phyloP scores from a whole-genome alignment of 441 rosid species.

The Gossypium davidsonii region DNA sequence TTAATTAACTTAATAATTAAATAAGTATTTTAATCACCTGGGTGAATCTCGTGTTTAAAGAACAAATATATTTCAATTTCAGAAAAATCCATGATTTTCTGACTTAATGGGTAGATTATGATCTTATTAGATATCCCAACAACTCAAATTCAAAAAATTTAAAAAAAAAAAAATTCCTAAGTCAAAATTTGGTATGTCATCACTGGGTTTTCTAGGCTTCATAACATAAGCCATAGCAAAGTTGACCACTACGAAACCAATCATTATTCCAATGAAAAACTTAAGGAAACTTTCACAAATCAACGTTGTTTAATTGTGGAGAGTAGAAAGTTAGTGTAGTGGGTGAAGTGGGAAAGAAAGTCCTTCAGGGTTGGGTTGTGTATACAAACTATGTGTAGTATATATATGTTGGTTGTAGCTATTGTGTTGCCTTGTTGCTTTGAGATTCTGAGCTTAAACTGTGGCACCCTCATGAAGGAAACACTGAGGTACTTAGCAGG shows the following conservation, averaged over 20 bases:
- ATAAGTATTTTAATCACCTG: neutral
- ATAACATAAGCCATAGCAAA: neutral
- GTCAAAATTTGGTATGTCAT: conserved; percentile 1
- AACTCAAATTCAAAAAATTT: neutral
- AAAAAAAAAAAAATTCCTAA: neutral
- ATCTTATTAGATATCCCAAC: conserved; percentile 20
- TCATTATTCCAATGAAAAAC: neutral
- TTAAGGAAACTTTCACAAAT: neutral
- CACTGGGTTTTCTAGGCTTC: neutral
- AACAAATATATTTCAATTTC: neutral
- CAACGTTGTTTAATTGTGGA: neutral
- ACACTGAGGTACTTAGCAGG: conserved; percentile 76
- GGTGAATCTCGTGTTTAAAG: no score
- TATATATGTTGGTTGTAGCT: conserved; percentile 12
- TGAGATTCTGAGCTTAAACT: conserved; percentile 16
- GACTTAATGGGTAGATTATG: neutral
- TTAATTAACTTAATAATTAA: neutral
- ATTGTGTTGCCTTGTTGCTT: conserved; percentile 22
- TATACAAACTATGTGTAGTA: neutral
- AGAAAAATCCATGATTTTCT: neutral
- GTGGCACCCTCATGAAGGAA: conserved; percentile 52
- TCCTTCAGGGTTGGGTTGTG: neutral
- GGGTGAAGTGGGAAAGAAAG: neutral
- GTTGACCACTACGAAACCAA: neutral
- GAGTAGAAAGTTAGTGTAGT: neutral